Evolutionary conservation across 345 rosid species (phyloP), one percentile per base, ranked within the genome.

Genomic region (Triadica sebifera): DNA sequence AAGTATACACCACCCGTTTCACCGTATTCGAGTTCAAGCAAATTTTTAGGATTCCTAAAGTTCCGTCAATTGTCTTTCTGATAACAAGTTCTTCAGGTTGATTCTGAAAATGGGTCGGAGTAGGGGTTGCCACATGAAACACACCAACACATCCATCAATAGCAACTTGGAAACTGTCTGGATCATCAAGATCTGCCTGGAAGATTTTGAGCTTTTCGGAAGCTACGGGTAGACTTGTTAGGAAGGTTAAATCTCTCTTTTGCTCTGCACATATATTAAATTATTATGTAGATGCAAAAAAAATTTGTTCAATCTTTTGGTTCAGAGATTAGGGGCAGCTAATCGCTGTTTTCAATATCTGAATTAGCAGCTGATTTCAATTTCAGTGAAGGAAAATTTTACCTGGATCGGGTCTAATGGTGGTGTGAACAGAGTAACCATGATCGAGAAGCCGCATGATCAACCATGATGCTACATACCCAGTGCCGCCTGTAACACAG

Each of bases 1-100:
- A 88, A 62, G 94, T 89, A 82, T 87, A 93, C 5, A 90, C 86
- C 0, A 89, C 85, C 8, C 89, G 79, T 75, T 84, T 87, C 41
- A 90, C 91, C 0, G 89, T 88, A 70, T 81, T 84, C 9, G 88
- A 73, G 13, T 84, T 81, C 70, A 83, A 43, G 82, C 89, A 89
- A 4, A 89, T 78, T 46, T 81, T 87, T 2, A 90, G 39, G 55
- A 93, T 87, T 43, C 89, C 90, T 37, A 81, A 53, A 1, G 85
- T 55, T 70, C 90, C 96, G 16, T 81, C 80, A 4, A 86, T 78
- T 37, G 90, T 53, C 70, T 89, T 84, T 59, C 84, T 78, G 0
- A 84, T 86, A 7, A 85, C 77, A 10, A 76, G 77, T 47, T 81
- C 86, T 59, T 86, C 92, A 3, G 90, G 64, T n/a, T 89, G 91